A percentile compares a stretch with the other conserved stretches of the same genome.
Evolutionary conservation across 2,329 filamentous ascomycete species (phyloP).

Genomic region (Aspergillus pseudotamarii): DNA sequence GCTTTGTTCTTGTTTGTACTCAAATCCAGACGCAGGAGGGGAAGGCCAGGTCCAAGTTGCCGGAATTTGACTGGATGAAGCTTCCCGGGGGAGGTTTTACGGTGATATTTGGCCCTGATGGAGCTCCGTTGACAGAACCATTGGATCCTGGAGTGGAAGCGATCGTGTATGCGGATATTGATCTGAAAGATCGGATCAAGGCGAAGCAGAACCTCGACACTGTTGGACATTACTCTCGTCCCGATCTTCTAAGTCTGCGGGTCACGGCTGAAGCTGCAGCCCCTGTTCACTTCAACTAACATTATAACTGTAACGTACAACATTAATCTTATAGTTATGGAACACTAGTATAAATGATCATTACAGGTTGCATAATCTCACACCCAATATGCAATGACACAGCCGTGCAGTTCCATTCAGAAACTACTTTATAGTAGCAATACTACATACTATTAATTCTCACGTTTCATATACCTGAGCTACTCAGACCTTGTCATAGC

Average conservation of each 20-base stretch:
- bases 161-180: constrained; percentile 3
- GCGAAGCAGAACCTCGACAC: not conserved
- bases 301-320: not conserved
- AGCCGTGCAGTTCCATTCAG: not conserved
- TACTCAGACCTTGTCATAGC: not conserved
- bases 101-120: constrained; percentile 6
- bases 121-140: not conserved
- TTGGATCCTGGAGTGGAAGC: not conserved
- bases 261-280: not conserved
- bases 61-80: constrained; percentile 3
- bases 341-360: not conserved
- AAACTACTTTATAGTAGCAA: not conserved
- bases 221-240: constrained; percentile 6
- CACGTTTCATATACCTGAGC: not conserved
- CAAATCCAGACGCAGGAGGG: constrained; percentile 6
- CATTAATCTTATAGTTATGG: not conserved
- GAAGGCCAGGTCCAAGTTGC: not conserved
- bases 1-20: constrained; percentile 7
- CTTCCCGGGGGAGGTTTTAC: constrained; percentile 3
- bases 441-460: not conserved
- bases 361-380: not conserved
- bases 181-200: not conserved
- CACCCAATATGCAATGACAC: not conserved
- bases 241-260: not conserved
- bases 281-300: not conserved